Base-by-base conservation (phyloP, 106 monocot genomes). In the Dendrobium nobile region DNA sequence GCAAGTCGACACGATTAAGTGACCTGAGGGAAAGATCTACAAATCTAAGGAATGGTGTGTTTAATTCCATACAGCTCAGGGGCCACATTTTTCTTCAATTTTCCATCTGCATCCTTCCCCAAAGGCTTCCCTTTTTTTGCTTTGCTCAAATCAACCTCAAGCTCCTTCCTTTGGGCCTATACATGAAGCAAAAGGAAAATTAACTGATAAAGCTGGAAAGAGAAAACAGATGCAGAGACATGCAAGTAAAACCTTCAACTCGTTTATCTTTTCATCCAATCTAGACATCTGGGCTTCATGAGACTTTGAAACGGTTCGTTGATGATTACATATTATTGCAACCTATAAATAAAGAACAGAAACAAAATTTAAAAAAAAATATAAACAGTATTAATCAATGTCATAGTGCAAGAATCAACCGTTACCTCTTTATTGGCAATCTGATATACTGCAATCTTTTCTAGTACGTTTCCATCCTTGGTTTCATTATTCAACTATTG, bases 251-350 rank as follows among this genome's bases (percentile, higher is more conserved):
- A 97, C 96, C 92, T 94, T 94, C 17, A 94, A 82, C 41, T 92
- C 92, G 55, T 85, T 83, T 58, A 97, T 92, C 86, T 94, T 97
- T 47, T 94, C 94, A 83, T 92, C 88, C 75, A 94, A 74, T 89
- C 79, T 88, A 40, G 87, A 82, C 90, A 94, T 97, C 83, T 92
- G 93, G 65, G 88, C 80, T 18, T 97, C 96, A 86, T 97, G 96
- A 8, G 92, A 80, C 87, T 97, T 97, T 47, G 94, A 93, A 51
- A 97, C 96, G 80, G 80, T 90, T 13, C 96, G 83, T 78, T 94
- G 96, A 89, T 97, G 96, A 81, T 97, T 97, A 79, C 96, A 97
- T 72, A 97, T 94, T 31, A 94, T 94, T 27, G 96, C 96, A 70
- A 94, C 96, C 96, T 94, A 75, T 77, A 56, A 77, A 43, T 27